Percentiles rank a stretch among this genome's conserved stretches.
phyloP scores from a whole-genome alignment of 768 basidiomycete genomes.

The Steccherinum ochraceum region DNA sequence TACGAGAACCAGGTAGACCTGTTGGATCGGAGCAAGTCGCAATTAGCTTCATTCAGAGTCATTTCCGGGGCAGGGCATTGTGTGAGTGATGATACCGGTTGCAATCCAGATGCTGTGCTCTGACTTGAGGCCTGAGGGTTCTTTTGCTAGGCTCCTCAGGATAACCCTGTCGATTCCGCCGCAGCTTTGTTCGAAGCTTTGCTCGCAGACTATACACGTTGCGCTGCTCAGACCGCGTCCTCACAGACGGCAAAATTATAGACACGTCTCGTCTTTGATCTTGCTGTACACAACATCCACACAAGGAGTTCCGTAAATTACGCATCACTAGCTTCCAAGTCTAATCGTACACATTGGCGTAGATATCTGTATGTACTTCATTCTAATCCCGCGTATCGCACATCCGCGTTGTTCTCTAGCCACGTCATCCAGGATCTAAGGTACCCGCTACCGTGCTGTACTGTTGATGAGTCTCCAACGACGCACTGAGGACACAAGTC shows the following conservation, averaged over 20 bases:
- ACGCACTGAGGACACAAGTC: constrained; percentile 54
- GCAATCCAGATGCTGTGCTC: no score
- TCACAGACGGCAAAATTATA: neutral
- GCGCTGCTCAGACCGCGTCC: neutral
- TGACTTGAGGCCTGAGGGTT: no score
- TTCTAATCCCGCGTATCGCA: constrained; percentile 74
- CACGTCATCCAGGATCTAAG: constrained; percentile 87
- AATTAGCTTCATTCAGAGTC: neutral
- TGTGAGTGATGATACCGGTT: neutral
- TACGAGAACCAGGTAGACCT: neutral
- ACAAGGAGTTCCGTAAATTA: no score
- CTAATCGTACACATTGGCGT: no score
- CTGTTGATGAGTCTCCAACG: constrained; percentile 90
- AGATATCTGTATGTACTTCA: constrained; percentile 22
- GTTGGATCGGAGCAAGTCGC: neutral
- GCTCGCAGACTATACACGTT: neutral
- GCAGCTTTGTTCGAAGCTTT: neutral
- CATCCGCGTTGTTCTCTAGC: constrained; percentile 87
- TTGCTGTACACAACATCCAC: no score
- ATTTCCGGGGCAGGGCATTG: neutral
- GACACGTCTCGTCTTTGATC: no score
- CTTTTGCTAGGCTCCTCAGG: neutral
- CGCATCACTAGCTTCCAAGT: no score
- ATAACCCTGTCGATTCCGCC: neutral
- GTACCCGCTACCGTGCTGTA: constrained; percentile 77